A percentile compares a stretch with the other conserved stretches of the same genome.
These are phyloP conservation scores for Diutina mesorugosa DNA, from an alignment of 1,139 yeast genomes.

Conservation along the genomic window DNA sequence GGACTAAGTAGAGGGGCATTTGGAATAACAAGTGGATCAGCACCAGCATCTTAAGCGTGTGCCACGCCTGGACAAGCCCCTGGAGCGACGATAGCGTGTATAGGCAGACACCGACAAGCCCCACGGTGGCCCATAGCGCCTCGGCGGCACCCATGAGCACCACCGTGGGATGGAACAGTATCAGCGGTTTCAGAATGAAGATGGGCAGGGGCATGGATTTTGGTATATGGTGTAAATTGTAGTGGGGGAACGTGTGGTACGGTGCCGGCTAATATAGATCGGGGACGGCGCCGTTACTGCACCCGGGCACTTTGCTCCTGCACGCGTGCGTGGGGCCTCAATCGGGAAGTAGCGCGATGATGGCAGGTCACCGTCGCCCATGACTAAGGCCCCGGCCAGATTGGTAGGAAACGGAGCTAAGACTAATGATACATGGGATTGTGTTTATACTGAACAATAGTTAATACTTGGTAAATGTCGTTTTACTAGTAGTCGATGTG, in stretches of 20 bases:
- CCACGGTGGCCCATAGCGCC: background rate
- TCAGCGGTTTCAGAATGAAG: background rate
- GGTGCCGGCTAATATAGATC: background rate
- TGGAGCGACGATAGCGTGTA: background rate
- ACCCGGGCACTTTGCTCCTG: background rate
- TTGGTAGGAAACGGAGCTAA: too few relatives aligned
- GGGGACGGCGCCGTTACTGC: background rate
- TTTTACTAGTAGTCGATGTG: too few relatives aligned
- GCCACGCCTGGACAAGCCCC: background rate
- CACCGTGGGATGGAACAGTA: background rate
- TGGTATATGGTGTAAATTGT: too few relatives aligned
- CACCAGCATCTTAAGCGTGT: background rate
- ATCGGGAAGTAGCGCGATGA: background rate
- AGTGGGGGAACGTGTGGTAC: background rate
- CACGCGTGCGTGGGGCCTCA: background rate
- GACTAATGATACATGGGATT: too few relatives aligned
- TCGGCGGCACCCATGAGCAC: background rate
- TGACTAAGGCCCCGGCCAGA: too few relatives aligned
- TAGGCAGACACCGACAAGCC: background rate
- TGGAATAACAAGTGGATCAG: background rate
- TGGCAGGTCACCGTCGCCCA: too few relatives aligned
- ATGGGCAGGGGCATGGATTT: background rate
- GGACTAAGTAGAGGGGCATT: background rate
- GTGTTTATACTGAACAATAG: too few relatives aligned
- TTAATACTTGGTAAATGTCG: too few relatives aligned